Evolutionary conservation across 2,329 filamentous ascomycete genomes (phyloP).

Genomic region (Apiospora aurea): DNA sequence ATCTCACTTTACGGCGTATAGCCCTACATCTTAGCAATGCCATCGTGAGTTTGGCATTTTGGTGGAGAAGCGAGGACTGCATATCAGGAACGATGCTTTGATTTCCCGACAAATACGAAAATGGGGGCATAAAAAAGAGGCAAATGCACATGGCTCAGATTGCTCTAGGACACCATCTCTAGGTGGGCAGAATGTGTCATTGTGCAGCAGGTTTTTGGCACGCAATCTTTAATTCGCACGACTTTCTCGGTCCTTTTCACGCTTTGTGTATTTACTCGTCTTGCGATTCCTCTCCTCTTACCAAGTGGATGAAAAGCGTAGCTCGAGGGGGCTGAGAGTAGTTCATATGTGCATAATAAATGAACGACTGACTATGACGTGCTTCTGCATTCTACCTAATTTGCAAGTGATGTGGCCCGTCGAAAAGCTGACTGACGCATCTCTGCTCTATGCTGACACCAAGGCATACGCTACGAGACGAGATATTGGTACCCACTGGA

Average conservation of each 20-base stretch:
- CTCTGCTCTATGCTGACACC: background rate
- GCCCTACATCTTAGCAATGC: constrained; percentile 18
- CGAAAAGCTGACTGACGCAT: background rate
- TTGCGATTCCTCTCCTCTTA: constrained; percentile 1
- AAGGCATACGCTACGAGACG: background rate
- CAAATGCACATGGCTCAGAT: constrained; percentile 16
- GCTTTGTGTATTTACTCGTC: constrained; percentile 25
- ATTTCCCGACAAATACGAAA: constrained; percentile 23
- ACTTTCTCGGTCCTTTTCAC: constrained; percentile 25
- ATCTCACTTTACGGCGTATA: background rate
- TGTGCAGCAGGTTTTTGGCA: constrained; percentile 24
- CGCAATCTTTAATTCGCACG: constrained; percentile 25
- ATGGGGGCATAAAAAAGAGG: constrained; percentile 19
- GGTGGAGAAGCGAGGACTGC: constrained; percentile 19
- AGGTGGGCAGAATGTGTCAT: constrained; percentile 17
- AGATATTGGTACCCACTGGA: background rate
- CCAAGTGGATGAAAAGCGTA: constrained; percentile 4
- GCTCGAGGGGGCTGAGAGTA: constrained; percentile 22
- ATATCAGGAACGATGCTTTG: constrained; percentile 24
- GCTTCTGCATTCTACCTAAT: background rate
- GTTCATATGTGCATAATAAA: constrained; percentile 24
- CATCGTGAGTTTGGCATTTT: constrained; percentile 22
- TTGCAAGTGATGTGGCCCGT: background rate
- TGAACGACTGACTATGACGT: constrained; percentile 19
- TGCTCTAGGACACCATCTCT: constrained; percentile 22